Evolutionary conservation across 2,329 filamentous ascomycete species (phyloP).

Genomic region (Neoscytalidium dimidiatum): DNA sequence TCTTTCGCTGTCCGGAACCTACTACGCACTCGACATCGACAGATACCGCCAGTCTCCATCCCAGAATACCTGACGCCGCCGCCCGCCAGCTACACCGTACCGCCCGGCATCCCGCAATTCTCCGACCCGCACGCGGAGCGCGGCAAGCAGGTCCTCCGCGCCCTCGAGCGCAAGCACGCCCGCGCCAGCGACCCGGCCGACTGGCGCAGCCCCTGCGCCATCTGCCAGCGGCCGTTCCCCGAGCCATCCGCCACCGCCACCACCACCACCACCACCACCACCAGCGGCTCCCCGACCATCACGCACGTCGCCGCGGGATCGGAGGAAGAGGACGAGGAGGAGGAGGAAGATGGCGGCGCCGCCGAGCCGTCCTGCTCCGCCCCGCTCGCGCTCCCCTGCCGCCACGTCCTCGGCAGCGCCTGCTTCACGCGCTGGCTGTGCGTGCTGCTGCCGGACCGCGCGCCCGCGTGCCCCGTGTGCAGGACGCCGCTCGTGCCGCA

Average conservation of each 20-base stretch:
- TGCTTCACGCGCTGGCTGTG: neutral
- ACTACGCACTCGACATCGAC: too few relatives aligned
- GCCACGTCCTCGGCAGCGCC: neutral
- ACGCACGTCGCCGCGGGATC: too few relatives aligned
- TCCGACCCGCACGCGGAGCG: neutral
- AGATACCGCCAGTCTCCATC: too few relatives aligned
- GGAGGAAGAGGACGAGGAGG: too few relatives aligned
- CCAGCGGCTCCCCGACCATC: neutral
- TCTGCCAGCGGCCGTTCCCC: neutral
- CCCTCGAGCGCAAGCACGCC: neutral
- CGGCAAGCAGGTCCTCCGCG: neutral
- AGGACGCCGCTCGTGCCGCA: neutral
- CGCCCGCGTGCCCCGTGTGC: neutral
- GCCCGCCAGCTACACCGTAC: too few relatives aligned
- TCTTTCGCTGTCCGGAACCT: too few relatives aligned
- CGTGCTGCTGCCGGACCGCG: neutral
- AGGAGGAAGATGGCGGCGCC: too few relatives aligned
- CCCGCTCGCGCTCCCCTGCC: neutral
- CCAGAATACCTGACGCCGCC: too few relatives aligned
- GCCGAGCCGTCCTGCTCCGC: neutral
- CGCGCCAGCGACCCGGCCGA: neutral
- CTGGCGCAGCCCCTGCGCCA: neutral
- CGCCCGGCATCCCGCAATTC: too few relatives aligned
- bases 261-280: neutral
- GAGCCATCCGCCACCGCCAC: neutral